A percentile compares a stretch with the other conserved stretches of the same genome.
These are phyloP conservation scores for Mycena crocata DNA, from an alignment of 768 basidiomycete species.

Conservation along the genomic window DNA sequence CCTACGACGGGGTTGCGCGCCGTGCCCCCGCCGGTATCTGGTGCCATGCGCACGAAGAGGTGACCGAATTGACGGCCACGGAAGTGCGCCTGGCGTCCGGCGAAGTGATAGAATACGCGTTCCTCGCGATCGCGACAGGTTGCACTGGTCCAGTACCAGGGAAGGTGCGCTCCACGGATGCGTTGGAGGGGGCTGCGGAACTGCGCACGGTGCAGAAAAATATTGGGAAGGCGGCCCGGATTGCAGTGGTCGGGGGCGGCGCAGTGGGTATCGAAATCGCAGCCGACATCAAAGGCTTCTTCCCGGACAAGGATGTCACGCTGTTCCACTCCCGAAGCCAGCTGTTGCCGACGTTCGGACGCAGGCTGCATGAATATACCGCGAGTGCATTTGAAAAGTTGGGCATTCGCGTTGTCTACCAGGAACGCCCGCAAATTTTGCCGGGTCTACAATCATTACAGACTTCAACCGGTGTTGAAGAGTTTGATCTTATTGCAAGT, in stretches of 20 bases:
- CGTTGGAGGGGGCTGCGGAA: not conserved
- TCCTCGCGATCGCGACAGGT: slow-evolving; percentile 19
- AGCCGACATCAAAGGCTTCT: slow-evolving; percentile 17
- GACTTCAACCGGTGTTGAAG: not conserved
- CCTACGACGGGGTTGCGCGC: slow-evolving; percentile 2
- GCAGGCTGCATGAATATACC: slow-evolving; percentile 5
- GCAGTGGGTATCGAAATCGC: slow-evolving; percentile 19
- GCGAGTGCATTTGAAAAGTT: not conserved
- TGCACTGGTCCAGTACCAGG: not conserved
- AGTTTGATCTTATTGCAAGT: slow-evolving; percentile 15
- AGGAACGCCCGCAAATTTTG: slow-evolving; percentile 7
- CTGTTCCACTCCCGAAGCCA: slow-evolving; percentile 6
- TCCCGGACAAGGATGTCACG: slow-evolving; percentile 14
- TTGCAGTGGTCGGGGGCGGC: slow-evolving; percentile 14
- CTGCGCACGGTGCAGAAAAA: not conserved
- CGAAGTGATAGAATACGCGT: slow-evolving; percentile 3
- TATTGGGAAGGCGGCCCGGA: not conserved
- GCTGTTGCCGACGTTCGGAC: slow-evolving; percentile 4
- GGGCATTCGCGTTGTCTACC: not conserved
- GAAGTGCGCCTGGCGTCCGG: not conserved
- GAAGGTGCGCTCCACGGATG: not conserved
- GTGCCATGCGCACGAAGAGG: not conserved
- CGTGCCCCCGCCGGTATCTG: not conserved
- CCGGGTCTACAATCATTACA: not conserved
- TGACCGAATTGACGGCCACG: not conserved